Base-by-base conservation (phyloP, 2,329 filamentous ascomycete genomes). In the Colletotrichum noveboracense region DNA sequence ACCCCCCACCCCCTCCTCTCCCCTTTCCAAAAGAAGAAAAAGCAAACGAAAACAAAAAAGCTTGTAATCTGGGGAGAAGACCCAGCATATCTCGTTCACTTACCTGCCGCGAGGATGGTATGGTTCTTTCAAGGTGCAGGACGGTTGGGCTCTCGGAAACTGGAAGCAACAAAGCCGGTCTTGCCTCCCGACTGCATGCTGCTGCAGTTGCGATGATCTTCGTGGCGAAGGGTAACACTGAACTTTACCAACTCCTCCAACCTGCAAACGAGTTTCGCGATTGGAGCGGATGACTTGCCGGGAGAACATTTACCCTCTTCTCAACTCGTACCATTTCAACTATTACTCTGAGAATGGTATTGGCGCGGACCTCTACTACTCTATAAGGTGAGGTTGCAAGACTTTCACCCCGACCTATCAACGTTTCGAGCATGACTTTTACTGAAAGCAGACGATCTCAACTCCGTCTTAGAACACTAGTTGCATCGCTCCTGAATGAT, bases 21-120 rank as follows among this genome's bases (percentile, higher is more conserved):
- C 36, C 16, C 36, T 9, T 18, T 10, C 18, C 38, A 48, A 48
- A n/a, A 48, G 26, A 26, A 38, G 16, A 48, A 12, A 12, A 48
- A n/a, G 18, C 13, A 36, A 48, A 5, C 6, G 10, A n/a, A 12
- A 48, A 18, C 5, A 21, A n/a, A 48, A 48, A 48, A 3, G 9
- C 12, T 18, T 48, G 38, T 5, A 12, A 0, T n/a, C 3, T 6
- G 5, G 9, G 10, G 5, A 3, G 1, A 48, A 48, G 18, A 3
- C 18, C 38, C 18, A n/a, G 6, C 5, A 38, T 2, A 38, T 9
- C 8, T 3, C 43, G 18, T 48, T 0, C 10, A 21, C 36, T 21
- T n/a, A 21, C 18, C 3, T 48, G 6, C 3, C 43, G 12, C 3
- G 9, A n/a, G 6, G 43, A 21, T 21, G 10, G 10, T 18, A n/a